Evolutionary conservation across 176 grass and related monocot genomes (phyloP), one percentile per base, ranked within the genome.

Genomic region (Echinochloa phyllopogon): DNA sequence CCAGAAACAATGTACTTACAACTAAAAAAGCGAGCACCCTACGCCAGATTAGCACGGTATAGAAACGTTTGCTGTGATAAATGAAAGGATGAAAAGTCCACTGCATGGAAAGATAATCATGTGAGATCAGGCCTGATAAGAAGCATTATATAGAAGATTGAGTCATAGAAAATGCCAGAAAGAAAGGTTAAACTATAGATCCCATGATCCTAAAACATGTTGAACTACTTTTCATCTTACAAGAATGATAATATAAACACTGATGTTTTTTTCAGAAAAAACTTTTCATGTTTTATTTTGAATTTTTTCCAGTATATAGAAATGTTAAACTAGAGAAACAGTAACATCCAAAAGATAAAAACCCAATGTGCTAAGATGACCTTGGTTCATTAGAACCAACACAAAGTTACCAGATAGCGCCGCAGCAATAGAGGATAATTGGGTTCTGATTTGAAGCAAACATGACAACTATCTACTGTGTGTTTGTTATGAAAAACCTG

Each of bases 11-110:
- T 79, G 59, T 70, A 92, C 96, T 96, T 67, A 99, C 97, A 90
- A 92, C 89, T 89, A 99, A 86, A 90, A 96, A 99, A 45, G 93
- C 91, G 16, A 99, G 92, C 85, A 99, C 87, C 85, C 96, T 90
- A 57, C 76, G 91, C 96, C 96, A 99, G 85, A 99, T 83, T 56
- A 99, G 83, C 63, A 96, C 82, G 14, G 96, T 99, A 76, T 96
- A 99, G 88, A 99, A 94, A 25, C 89, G 78, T 81, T 99, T 99
- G 89, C 82, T 94, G 64, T 94, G 83, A 75, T 83, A 99, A 79
- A 96, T 90, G 72, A 99, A 99, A 66, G 96, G 96, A 92, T 95
- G 92, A 89, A 96, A 96, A 48, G 96, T 96, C 96, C 96, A 99
- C 96, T 99, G 89, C 79, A 95, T 21, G 49, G 52, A 86, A 78